A percentile compares a stretch with the other conserved stretches of the same genome.
phyloP scores from a whole-genome alignment of 1,139 yeast genomes.

The Geotrichum europaeum region DNA sequence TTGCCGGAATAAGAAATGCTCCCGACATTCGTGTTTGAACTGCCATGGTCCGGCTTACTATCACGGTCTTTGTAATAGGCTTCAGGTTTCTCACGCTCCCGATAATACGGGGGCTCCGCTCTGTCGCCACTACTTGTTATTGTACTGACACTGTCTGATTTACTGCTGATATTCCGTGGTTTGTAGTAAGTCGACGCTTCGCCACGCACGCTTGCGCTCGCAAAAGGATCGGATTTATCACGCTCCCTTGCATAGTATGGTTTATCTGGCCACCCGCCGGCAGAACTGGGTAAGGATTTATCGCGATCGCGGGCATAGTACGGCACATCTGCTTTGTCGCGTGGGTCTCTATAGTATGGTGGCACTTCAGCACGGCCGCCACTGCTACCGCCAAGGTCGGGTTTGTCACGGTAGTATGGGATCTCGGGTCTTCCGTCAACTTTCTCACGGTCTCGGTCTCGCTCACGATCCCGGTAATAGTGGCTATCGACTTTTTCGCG shows the following conservation, averaged over 20 bases:
- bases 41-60: not conserved
- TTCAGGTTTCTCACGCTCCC: not conserved
- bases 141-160: not conserved
- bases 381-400: not conserved
- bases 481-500: not conserved
- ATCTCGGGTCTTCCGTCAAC: not conserved
- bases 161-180: not conserved
- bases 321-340: not conserved
- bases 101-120: not conserved
- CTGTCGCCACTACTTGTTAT: not conserved
- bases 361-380: not conserved
- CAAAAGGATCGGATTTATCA: not conserved
- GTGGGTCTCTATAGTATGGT: not conserved
- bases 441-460: not conserved
- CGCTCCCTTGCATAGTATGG: not conserved
- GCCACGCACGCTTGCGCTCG: not conserved
- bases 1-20: not conserved
- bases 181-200: not conserved
- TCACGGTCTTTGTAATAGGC: not conserved
- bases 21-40: not conserved
- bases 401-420: not conserved
- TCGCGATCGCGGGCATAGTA: not conserved
- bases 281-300: not conserved
- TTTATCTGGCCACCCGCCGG: not conserved
- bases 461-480: not conserved